Evolutionary conservation across 495 filamentous ascomycete genomes (phyloP).

Genomic region (Mytilinidion resinicola): DNA sequence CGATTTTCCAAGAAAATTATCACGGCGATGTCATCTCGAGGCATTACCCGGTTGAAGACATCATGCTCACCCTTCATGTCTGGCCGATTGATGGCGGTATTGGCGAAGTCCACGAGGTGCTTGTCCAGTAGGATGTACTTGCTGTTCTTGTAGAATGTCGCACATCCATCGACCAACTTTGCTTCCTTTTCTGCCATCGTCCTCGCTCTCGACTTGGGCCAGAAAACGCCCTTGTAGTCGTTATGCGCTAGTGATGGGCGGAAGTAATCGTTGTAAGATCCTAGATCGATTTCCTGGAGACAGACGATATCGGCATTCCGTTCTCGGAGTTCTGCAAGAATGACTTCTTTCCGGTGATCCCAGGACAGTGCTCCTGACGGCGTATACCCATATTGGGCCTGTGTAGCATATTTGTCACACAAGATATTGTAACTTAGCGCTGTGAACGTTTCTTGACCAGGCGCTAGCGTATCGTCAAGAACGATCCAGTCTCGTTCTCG

Average conservation of each 20-base stretch:
- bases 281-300: constrained; percentile 85
- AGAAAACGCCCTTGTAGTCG: constrained; percentile 90
- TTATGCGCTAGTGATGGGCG: constrained; percentile 70
- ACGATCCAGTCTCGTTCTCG: constrained; percentile 64
- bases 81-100: constrained; percentile 81
- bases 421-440: constrained; percentile 91
- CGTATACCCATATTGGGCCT: constrained; percentile 78
- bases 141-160: constrained; percentile 87
- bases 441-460: constrained; percentile 56
- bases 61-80: constrained; percentile 95
- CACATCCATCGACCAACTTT: constrained; percentile 84
- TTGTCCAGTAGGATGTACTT: constrained; percentile 93
- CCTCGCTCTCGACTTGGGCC: constrained; percentile 75
- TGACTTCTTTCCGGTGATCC: constrained; percentile 75
- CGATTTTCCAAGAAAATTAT: constrained; percentile 88
- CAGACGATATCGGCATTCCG: constrained; percentile 83
- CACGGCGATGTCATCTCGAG: constrained; percentile 90
- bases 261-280: constrained; percentile 86
- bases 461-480: constrained; percentile 51
- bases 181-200: constrained; percentile 88
- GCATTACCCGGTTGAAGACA: constrained; percentile 96
- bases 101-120: constrained; percentile 84
- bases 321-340: constrained; percentile 72
- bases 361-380: constrained; percentile 71
- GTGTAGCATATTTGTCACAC: constrained; percentile 85